Percentiles rank a stretch among this genome's conserved stretches.
phyloP scores from a whole-genome alignment of 1,139 yeast species.

The Citeromyces hawaiiensis region DNA sequence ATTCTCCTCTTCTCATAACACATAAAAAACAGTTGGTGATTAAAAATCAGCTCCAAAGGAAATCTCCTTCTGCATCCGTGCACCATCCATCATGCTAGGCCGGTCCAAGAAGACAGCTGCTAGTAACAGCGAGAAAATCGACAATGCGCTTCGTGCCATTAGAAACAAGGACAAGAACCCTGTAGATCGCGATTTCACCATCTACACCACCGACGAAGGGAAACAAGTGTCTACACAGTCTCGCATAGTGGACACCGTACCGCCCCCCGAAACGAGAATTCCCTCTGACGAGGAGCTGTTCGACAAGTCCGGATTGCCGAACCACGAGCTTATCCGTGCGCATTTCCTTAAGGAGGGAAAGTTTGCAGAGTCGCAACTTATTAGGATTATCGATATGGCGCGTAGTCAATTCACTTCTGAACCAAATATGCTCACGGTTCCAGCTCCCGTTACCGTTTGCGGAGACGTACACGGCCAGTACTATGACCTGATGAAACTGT shows the following conservation, averaged over 20 bases:
- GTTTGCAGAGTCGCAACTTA: constrained; percentile 57
- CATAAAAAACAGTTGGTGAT: too few relatives aligned
- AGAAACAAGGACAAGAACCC: constrained; percentile 32
- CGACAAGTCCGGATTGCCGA: constrained; percentile 50
- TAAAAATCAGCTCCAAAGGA: too few relatives aligned
- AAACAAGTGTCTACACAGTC: constrained; percentile 48
- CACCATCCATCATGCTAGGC: not conserved
- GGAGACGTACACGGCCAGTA: constrained; percentile 97
- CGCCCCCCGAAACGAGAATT: constrained; percentile 51
- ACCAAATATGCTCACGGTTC: constrained; percentile 69
- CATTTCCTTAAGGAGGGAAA: constrained; percentile 81
- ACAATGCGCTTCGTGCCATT: constrained; percentile 71
- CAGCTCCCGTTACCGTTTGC: constrained; percentile 92
- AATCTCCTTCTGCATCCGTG: not conserved
- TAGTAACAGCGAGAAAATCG: constrained; percentile 44
- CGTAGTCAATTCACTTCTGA: constrained; percentile 54
- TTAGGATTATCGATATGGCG: constrained; percentile 55
- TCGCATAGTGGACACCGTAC: constrained; percentile 50
- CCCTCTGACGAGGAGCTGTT: constrained; percentile 68
- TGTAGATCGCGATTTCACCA: constrained; percentile 29
- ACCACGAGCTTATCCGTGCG: constrained; percentile 53
- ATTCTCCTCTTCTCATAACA: too few relatives aligned
- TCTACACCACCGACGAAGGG: constrained; percentile 63
- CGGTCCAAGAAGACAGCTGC: constrained; percentile 11
- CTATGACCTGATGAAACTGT: constrained; percentile 78